Conservation (phyloP, 129 eudicot species). For the Deinandra increscens region DNA sequence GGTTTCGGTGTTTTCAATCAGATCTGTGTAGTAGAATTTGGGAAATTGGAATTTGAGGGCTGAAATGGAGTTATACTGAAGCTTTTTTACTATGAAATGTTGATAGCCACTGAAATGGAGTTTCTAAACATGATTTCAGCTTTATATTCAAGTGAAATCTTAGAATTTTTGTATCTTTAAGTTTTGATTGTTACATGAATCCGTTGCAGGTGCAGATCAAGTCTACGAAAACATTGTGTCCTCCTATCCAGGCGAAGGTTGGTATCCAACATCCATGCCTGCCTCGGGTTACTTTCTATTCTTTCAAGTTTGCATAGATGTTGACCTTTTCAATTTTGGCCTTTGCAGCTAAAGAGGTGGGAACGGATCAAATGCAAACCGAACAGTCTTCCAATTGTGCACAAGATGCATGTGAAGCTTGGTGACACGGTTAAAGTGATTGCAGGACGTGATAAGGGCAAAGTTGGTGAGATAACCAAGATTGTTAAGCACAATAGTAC, state of each 20-base stretch:
- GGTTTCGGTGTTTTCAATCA: neutral
- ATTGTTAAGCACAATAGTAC: constrained; percentile 79
- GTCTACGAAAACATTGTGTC: constrained; percentile 40
- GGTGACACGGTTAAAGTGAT: constrained; percentile 96
- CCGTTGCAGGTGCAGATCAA: constrained; percentile 51
- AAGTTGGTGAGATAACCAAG: constrained; percentile 72
- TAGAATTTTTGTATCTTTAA: neutral
- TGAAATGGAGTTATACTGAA: neutral
- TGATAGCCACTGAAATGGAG: neutral
- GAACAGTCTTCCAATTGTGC: constrained; percentile 84
- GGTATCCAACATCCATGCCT: constrained; percentile 13
- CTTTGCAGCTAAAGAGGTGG: constrained; percentile 83
- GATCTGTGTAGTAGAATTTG: neutral
- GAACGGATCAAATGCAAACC: constrained; percentile 95
- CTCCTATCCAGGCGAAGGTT: constrained; percentile 66
- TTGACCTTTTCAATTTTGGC: constrained; percentile 6
- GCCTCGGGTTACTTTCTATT: neutral
- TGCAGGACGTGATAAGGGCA: constrained; percentile 87
- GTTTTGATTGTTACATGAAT: constrained; percentile 12
- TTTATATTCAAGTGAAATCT: constrained; percentile 3
- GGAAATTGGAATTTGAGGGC: neutral
- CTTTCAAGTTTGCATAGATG: constrained; percentile 11
- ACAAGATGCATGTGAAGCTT: constrained; percentile 90
- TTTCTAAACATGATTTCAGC: neutral
- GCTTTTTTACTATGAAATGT: too few relatives aligned